Percentiles rank a stretch among this genome's conserved stretches.
phyloP scores from a whole-genome alignment of 2,329 filamentous ascomycete species.

The Ophidiomyces ophidiicola region DNA sequence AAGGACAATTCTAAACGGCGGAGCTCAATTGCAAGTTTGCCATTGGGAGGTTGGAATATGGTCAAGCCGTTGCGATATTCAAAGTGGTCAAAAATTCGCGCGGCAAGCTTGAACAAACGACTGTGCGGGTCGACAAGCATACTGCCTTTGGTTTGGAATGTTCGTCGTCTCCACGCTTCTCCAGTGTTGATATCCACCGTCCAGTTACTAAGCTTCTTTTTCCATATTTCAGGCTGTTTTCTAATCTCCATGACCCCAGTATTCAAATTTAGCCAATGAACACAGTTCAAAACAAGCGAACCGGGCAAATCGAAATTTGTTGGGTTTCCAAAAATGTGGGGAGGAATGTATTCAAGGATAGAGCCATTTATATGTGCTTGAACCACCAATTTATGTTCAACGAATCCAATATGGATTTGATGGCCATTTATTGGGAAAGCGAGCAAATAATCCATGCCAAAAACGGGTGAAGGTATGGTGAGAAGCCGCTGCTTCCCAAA shows the following conservation, averaged over 20 bases:
- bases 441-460: constrained; percentile 22
- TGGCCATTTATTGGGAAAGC: constrained; percentile 22
- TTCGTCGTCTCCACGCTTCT: constrained; percentile 18
- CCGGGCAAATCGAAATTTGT: constrained; percentile 20
- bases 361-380: constrained; percentile 15
- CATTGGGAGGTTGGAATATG: constrained; percentile 35
- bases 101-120: constrained; percentile 23
- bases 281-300: constrained; percentile 29
- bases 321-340: constrained; percentile 19
- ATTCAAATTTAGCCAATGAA: constrained; percentile 38
- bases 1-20: constrained; percentile 42
- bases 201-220: constrained; percentile 22
- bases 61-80: constrained; percentile 35
- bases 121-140: constrained; percentile 33
- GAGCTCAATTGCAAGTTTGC: constrained; percentile 31
- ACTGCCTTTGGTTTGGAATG: background rate
- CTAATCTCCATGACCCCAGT: constrained; percentile 23
- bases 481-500: constrained; percentile 18
- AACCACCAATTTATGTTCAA: constrained; percentile 25
- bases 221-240: constrained; percentile 19
- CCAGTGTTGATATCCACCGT: constrained; percentile 18
- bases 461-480: constrained; percentile 19
- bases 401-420: constrained; percentile 18
- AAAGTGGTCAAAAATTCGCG: constrained; percentile 40
- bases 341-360: constrained; percentile 23